These are phyloP conservation scores for Lichtheimia corymbifera DNA, from an alignment of 371 early-diverging fungal species.

Conservation along the genomic window DNA sequence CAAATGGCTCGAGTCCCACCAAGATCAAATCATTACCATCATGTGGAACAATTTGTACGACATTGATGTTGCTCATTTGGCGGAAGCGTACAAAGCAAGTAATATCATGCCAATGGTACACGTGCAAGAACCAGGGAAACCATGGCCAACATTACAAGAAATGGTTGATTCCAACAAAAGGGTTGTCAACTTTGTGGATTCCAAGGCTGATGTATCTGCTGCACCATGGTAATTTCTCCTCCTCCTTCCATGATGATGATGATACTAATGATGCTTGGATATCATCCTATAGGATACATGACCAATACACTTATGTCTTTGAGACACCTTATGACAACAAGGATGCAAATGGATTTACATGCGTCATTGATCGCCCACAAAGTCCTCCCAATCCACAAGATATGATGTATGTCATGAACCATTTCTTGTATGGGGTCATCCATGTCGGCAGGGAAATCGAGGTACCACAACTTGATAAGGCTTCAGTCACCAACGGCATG, in stretches of 20 bases:
- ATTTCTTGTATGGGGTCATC: conserved; percentile 50
- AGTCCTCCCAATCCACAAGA: conserved; percentile 12
- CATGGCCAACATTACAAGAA: conserved; percentile 70
- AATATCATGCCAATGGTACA: conserved; percentile 54
- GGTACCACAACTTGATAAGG: conserved; percentile 42
- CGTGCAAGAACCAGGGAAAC: neutral
- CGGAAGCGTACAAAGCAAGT: conserved; percentile 48
- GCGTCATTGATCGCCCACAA: conserved; percentile 55
- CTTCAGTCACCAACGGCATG: conserved; percentile 32
- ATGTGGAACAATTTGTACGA: conserved; percentile 69
- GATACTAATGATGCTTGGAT: neutral
- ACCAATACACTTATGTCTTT: conserved; percentile 50
- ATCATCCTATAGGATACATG: conserved; percentile 44
- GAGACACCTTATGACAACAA: conserved; percentile 57
- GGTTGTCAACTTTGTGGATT: conserved; percentile 67
- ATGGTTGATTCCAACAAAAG: conserved; percentile 65
- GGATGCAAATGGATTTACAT: conserved; percentile 30
- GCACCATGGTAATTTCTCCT: conserved; percentile 60
- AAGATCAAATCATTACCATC: conserved; percentile 70
- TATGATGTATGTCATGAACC: conserved; percentile 60
- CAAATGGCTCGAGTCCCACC: conserved; percentile 58
- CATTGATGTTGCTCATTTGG: conserved; percentile 42
- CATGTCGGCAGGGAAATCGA: conserved; percentile 22
- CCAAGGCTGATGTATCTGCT: conserved; percentile 39
- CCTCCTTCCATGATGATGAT: neutral